Evolutionary conservation across 2,329 filamentous ascomycete species (phyloP), one percentile per base, ranked within the genome.

Genomic region (Geosmithia flava): DNA sequence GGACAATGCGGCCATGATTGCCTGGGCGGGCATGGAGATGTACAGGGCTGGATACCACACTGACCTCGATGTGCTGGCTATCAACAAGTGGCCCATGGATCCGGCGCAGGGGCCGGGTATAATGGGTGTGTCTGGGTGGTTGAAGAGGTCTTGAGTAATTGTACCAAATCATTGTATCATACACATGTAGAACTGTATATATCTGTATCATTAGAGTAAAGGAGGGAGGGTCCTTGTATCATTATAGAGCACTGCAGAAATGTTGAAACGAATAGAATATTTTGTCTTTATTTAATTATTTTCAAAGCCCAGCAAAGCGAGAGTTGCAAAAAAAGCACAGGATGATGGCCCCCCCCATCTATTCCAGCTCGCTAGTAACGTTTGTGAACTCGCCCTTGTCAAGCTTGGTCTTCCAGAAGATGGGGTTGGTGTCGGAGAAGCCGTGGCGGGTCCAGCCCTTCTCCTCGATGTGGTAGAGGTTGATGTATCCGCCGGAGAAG

Each of bases 401-500:
- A 62, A 98, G 71, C 81, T 98, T 98, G 46, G 90, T 96, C 76
- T 95, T 85, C 93, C 93, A 98, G 83, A 98, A 98, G 64, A 97
- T 95, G 43, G 91, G 91, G 75, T 97, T 96, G 58, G 91, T 97
- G 68, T 98, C 93, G 62, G 75, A 89, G 78, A 98, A 98, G 53
- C 93, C 93, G 64, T 97, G 91, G 79, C 95, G 95, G 61, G 95
- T 90, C 93, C 93, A 98, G 58, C 93, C 93, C 54, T 89, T 85
- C 74, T 98, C 91, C 81, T 96, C 96, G 65, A 98, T 90, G 63
- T 98, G 93, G 71, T 98, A 98, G 63, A 97, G 66, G 73, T 98
- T 98, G 77, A 98, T 96, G 72, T 81, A 97, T 56, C 93, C 93
- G 74, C 93, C 93, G 20, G 93, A 97, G 78, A 86, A 98, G n/a